Evolutionary conservation across 1,284 basidiomycete genomes (phyloP).

Genomic region (Xanthoconium separans): DNA sequence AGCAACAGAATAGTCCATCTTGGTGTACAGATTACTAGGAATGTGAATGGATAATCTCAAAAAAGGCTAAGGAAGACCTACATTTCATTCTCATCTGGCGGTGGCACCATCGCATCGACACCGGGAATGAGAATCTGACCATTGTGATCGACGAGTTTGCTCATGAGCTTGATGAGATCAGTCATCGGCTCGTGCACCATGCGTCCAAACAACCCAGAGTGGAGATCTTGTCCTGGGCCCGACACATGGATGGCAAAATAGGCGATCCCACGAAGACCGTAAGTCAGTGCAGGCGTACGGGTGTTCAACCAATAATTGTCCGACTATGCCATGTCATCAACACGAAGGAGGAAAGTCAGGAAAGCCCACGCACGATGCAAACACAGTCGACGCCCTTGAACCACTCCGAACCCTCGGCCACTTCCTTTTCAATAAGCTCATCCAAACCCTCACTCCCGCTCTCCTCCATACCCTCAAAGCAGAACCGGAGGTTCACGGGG

Average conservation of each 20-base stretch:
- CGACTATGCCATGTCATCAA: constrained; percentile 50
- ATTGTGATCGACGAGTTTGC: constrained; percentile 80
- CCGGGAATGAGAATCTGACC: constrained; percentile 92
- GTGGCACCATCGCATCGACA: constrained; percentile 84
- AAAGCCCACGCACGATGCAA: constrained; percentile 73
- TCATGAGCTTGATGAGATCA: constrained; percentile 76
- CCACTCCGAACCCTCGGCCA: constrained; percentile 64
- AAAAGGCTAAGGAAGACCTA: constrained; percentile 26
- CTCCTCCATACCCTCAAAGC: constrained; percentile 99
- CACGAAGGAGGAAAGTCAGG: too few relatives aligned
- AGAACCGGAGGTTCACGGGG: constrained; percentile 93
- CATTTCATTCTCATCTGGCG: constrained; percentile 78
- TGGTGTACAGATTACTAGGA: constrained; percentile 61
- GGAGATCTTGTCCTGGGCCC: constrained; percentile 88
- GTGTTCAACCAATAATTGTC: constrained; percentile 87
- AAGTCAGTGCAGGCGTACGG: constrained; percentile 73
- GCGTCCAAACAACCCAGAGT: constrained; percentile 89
- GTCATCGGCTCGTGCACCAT: constrained; percentile 91
- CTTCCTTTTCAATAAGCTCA: constrained; percentile 83
- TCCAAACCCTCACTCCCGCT: constrained; percentile 93
- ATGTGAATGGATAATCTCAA: neutral
- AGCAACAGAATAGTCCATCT: constrained; percentile 69
- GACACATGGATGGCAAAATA: constrained; percentile 87
- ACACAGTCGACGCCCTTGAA: constrained; percentile 93
- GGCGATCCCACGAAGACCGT: constrained; percentile 82